Evolutionary conservation across 2,329 filamentous ascomycete species (phyloP), one percentile per base, ranked within the genome.

Genomic region (Aspergillus fumigatiaffinis): DNA sequence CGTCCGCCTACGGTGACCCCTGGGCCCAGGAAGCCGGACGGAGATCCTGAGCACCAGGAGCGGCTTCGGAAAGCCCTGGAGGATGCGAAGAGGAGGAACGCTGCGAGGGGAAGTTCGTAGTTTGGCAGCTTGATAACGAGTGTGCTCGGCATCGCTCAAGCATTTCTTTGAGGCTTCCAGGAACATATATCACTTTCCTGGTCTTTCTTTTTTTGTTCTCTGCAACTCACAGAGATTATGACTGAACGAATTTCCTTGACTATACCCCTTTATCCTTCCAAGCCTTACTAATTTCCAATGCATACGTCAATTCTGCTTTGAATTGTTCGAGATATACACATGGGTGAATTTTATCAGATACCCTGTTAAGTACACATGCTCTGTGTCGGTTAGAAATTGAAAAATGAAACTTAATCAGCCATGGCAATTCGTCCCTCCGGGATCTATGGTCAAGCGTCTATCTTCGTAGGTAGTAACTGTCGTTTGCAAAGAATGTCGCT

Each of bases 71-170:
- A 71, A 60, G 81, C 81, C 32, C 66, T 84, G 54, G 80, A 83
- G 59, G 77, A 79, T 56, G 82, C 82, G 8, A 84, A 83, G 71
- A 77, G 73, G 69, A 75, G 82, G 60, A 84, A 84, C 69, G 79
- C 75, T 5, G 71, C 69, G 32, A 71, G 68, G 42, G 58, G 54
- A 48, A 64, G 62, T 47, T 55, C 61, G 52, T 63, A 49, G 57
- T 57, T 26, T 28, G 0, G 4, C 20, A 17, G n/a, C 21, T 26
- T 21, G 21, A 8, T 14, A 6, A 21, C 3, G 8, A 44, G 8
- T 9, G n/a, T 44, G 41, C 17, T 23, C 21, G 23, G 23, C 10
- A 47, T 26, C 20, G 12, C 12, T n/a, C 21, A 10, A 26, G 44
- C 44, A 12, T 7, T 4, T 10, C 12, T 25, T 23, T 14, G 20